Conservation (phyloP, 345 rosid genomes). For the Eucalyptus erythrocorys region DNA sequence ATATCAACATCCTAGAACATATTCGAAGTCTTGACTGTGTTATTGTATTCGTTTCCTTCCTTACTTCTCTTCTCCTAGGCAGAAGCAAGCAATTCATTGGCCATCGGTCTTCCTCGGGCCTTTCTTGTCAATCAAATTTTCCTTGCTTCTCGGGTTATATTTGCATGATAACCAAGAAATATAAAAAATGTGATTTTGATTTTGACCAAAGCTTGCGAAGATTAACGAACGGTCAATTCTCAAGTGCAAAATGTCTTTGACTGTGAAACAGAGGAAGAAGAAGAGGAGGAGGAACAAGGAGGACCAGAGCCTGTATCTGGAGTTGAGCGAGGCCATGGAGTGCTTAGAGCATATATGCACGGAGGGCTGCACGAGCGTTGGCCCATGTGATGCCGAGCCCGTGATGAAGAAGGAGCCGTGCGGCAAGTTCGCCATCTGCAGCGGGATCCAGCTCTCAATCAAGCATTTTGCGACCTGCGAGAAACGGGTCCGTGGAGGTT, state of each 20-base stretch:
- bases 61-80: neutral
- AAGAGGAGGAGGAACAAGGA: slow-evolving; percentile 32
- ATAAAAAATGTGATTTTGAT: neutral
- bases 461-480: slow-evolving; percentile 66
- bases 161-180: neutral
- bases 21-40: neutral
- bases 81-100: neutral
- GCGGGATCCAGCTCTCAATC: slow-evolving; percentile 70
- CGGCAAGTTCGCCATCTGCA: slow-evolving; percentile 51
- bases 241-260: neutral
- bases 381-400: slow-evolving; percentile 36
- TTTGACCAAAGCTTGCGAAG: neutral
- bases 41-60: neutral
- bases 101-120: neutral
- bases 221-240: neutral
- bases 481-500: slow-evolving; percentile 54
- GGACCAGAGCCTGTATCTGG: slow-evolving; percentile 55
- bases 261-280: slow-evolving; percentile 51
- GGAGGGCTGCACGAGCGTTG: slow-evolving; percentile 73
- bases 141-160: neutral
- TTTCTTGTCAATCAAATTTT: neutral
- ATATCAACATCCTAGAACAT: neutral
- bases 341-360: slow-evolving; percentile 85
- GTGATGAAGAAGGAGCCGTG: slow-evolving; percentile 29
- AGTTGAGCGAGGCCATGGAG: slow-evolving; percentile 81